phyloP scores from a whole-genome alignment of 352 stramenopile genomes.

The Globisporangium emineosum region DNA sequence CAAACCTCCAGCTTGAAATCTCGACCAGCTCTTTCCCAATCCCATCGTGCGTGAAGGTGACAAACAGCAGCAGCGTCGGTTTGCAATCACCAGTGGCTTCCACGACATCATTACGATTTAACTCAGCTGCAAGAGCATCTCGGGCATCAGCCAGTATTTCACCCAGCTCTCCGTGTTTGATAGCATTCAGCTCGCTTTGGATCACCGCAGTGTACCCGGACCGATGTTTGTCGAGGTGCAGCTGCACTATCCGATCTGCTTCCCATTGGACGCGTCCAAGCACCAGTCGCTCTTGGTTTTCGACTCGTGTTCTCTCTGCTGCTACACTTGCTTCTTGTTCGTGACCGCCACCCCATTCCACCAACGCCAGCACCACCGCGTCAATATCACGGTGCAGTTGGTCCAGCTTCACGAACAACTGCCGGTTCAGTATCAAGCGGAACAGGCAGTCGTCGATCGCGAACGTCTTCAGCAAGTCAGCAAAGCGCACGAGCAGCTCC shows the following conservation, averaged over 20 bases:
- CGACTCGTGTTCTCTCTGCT: background rate
- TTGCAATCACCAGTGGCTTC: too few relatives aligned
- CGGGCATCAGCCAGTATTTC: background rate
- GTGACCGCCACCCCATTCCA: background rate
- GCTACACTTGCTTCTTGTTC: background rate
- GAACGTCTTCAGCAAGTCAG: background rate
- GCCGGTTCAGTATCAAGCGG: slow-evolving; percentile 9
- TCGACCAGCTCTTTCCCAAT: background rate
- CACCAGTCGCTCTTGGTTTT: background rate
- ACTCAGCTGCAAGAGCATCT: background rate
- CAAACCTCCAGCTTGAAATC: background rate
- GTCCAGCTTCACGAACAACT: slow-evolving; percentile 12
- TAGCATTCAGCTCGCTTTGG: background rate
- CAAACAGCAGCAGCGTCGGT: background rate
- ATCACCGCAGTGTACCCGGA: background rate
- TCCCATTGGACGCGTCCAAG: slow-evolving; percentile 4
- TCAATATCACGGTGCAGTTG: slow-evolving; percentile 2
- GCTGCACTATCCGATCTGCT: slow-evolving; percentile 6
- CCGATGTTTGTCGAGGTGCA: slow-evolving; percentile 7
- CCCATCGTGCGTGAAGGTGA: background rate
- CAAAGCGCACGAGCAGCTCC: slow-evolving; percentile 6
- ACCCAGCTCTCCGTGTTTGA: background rate
- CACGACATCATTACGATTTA: background rate
- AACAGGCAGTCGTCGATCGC: slow-evolving; percentile 7
- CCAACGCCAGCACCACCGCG: background rate